Percentiles rank a stretch among this genome's conserved stretches.
These are phyloP conservation scores for Colletotrichum viniferum DNA, from an alignment of 2,329 filamentous ascomycete genomes.

Conservation along the genomic window DNA sequence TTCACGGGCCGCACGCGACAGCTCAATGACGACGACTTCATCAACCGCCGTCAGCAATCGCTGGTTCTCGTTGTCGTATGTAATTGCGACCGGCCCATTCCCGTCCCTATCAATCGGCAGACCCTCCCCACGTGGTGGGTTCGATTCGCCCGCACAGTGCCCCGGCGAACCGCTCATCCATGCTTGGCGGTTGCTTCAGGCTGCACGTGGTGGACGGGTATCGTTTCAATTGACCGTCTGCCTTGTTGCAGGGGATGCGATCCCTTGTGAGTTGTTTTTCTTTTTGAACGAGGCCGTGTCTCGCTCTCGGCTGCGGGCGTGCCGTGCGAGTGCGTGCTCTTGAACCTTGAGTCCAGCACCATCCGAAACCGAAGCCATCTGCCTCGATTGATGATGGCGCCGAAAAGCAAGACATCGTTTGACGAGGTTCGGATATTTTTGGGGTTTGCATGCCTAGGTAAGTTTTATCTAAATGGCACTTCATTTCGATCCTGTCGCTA, in stretches of 20 bases:
- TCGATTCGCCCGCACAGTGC: constrained; percentile 2
- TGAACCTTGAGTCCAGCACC: not conserved
- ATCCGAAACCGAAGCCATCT: not conserved
- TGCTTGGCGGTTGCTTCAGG: not conserved
- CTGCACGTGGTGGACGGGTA: not conserved
- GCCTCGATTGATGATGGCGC: not conserved
- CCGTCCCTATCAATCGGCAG: constrained; percentile 7
- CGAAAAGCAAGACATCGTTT: not conserved
- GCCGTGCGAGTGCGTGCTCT: not conserved
- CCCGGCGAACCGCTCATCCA: not conserved
- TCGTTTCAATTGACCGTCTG: not conserved
- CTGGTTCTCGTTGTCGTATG: not conserved
- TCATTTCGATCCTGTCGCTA: not conserved
- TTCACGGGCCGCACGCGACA: not conserved
- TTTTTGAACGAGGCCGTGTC: not conserved
- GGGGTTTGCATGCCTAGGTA: constrained; percentile 12
- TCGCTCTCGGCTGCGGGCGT: not conserved
- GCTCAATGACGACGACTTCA: not conserved
- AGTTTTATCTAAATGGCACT: not conserved
- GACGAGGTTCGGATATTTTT: not conserved
- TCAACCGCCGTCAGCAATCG: not conserved
- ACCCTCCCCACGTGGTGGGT: constrained; percentile 15
- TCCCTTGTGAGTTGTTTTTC: not conserved
- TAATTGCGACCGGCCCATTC: not conserved
- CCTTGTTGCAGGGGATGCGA: not conserved